Percentiles rank a stretch among this genome's conserved stretches.
Conservation (phyloP, 305 asterid species). For the Fraxinus floribunda region DNA sequence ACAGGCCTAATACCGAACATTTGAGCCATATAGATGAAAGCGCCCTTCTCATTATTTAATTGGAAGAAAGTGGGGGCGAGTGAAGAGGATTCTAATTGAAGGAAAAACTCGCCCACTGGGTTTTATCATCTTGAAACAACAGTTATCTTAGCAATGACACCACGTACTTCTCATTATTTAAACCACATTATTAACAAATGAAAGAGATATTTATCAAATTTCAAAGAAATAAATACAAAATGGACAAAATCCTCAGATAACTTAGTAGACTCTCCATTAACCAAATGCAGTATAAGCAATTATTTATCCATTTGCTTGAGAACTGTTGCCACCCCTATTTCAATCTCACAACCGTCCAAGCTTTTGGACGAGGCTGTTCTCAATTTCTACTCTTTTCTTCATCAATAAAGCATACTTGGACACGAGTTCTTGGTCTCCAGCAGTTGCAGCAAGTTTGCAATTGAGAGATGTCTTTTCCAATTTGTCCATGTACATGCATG, state of each 20-base stretch:
- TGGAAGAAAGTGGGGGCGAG: neutral
- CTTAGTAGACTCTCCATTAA: neutral
- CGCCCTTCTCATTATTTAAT: neutral
- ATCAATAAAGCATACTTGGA: slow-evolving; percentile 55
- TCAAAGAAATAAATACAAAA: neutral
- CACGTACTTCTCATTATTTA: neutral
- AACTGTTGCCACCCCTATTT: neutral
- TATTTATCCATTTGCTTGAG: neutral
- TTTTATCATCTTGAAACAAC: neutral
- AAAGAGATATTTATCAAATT: neutral
- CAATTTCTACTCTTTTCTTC: slow-evolving; percentile 74
- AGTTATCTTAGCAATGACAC: neutral
- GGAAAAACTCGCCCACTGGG: too few species aligned
- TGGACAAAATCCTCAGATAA: neutral
- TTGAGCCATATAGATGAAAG: neutral
- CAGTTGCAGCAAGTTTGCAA: slow-evolving; percentile 56
- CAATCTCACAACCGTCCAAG: slow-evolving; percentile 48
- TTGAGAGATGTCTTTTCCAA: slow-evolving; percentile 63
- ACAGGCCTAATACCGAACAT: neutral
- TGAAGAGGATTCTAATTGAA: neutral
- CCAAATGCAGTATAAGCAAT: neutral
- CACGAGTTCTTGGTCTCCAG: slow-evolving; percentile 47
- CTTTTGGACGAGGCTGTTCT: slow-evolving; percentile 57
- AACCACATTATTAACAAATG: neutral
- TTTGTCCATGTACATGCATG: slow-evolving; percentile 55